Evolutionary conservation across 2,329 filamentous ascomycete genomes (phyloP), one percentile per base, ranked within the genome.

Genomic region (Fusarium pseudoanthophilum): DNA sequence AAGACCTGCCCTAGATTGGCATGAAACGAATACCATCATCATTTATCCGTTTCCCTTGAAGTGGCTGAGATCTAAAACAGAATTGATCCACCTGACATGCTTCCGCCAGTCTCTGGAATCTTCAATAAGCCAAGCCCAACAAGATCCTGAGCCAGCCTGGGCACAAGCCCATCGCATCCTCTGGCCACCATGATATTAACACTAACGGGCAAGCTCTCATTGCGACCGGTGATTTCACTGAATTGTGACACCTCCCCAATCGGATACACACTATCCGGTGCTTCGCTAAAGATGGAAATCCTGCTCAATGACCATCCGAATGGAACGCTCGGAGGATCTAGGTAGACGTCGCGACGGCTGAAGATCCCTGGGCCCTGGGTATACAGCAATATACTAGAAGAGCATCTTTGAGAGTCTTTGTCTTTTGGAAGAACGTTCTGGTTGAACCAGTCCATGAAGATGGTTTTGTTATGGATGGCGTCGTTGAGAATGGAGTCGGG

Each of bases 371-470:
- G 28, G 7, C 56, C 36, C 0, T 59, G 20, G 5, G 56, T 6
- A 11, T 59, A 34, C 0, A 59, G 21, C 20, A 59, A 18, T 1
- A 59, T 52, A 3, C 8, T n/a, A 3, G 56, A 59, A 1, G 56
- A 59, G 36, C 56, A 59, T 21, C 34, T 20, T 11, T 39, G 21
- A 0, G 26, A 11, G 4, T 59, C 34, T 5, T 39, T 59, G 16
- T 39, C 56, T 26, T 59, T 51, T 2, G 24, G 26, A 30, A 59
- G 56, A 21, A 59, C 56, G 0, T 21, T 0, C 1, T 39, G 5
- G 20, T 59, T 59, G n/a, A 59, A 51, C 56, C 56, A 59, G 5
- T 59, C 15, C 56, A 59, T 59, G 26, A 59, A 59, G 7, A 59
- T 7, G 7, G 56, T 59, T 28, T 59, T 59, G 43, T 59, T 59